phyloP scores from a whole-genome alignment of 1,284 basidiomycete species.

The Marasmius oreades region DNA sequence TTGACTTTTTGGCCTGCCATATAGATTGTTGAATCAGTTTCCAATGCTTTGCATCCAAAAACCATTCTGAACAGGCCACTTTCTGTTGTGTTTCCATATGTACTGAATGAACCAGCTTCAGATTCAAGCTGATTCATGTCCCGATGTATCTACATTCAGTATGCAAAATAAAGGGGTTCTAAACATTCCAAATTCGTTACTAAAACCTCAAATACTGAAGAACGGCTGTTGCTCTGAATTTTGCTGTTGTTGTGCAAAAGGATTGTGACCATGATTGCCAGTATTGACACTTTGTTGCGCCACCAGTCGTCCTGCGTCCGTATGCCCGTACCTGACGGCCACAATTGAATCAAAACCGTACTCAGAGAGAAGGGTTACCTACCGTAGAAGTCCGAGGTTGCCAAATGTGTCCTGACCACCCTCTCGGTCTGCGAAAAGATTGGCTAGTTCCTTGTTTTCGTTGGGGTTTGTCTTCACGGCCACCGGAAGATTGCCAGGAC shows the following conservation, averaged over 20 bases:
- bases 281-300: constrained; percentile 50
- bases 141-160: too few relatives aligned
- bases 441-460: constrained; percentile 76
- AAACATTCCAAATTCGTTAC: too few relatives aligned
- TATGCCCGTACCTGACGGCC: constrained; percentile 58
- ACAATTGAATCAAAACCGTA: constrained; percentile 4
- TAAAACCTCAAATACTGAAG: constrained; percentile 75
- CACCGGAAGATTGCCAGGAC: constrained; percentile 31
- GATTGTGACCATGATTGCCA: constrained; percentile 58
- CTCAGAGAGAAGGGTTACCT: constrained; percentile 5
- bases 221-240: constrained; percentile 74
- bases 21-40: too few relatives aligned
- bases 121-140: too few relatives aligned
- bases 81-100: too few relatives aligned
- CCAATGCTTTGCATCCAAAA: too few relatives aligned
- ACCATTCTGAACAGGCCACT: too few relatives aligned
- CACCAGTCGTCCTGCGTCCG: constrained; percentile 54
- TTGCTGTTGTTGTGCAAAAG: constrained; percentile 66
- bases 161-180: too few relatives aligned
- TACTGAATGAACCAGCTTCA: too few relatives aligned
- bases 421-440: constrained; percentile 79
- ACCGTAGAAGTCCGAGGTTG: constrained; percentile 79
- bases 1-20: too few relatives aligned
- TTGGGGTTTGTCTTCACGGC: constrained; percentile 51
- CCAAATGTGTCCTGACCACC: constrained; percentile 95